A percentile compares a stretch with the other conserved stretches of the same genome.
phyloP scores from a whole-genome alignment of 805 yeast genomes.

The Priceomyces medius region DNA sequence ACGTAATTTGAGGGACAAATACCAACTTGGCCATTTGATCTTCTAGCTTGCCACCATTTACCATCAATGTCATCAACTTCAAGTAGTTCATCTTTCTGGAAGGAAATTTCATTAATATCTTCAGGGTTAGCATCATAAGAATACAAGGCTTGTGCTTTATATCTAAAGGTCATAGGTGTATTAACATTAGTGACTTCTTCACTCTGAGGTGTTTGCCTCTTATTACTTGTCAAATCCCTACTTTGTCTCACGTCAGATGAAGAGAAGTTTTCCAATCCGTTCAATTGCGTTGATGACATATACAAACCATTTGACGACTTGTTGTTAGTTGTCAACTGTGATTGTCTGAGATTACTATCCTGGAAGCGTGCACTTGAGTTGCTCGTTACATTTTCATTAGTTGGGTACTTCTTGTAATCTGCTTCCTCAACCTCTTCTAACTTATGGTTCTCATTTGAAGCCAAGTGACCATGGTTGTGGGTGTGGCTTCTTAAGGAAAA shows the following conservation, averaged over 20 bases:
- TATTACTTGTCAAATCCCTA: slow-evolving; percentile 30
- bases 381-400: slow-evolving; percentile 15
- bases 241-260: slow-evolving; percentile 31
- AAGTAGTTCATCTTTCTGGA: slow-evolving; percentile 85
- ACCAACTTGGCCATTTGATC: slow-evolving; percentile 88
- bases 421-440: slow-evolving; percentile 17
- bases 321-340: slow-evolving; percentile 31
- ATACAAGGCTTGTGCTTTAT: slow-evolving; percentile 83
- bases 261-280: slow-evolving; percentile 59
- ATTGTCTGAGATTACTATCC: slow-evolving; percentile 34
- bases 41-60: slow-evolving; percentile 97
- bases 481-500: slow-evolving; percentile 56
- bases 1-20: slow-evolving; percentile 96
- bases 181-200: slow-evolving; percentile 19
- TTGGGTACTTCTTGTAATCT: slow-evolving; percentile 23
- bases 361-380: slow-evolving; percentile 22
- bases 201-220: slow-evolving; percentile 22
- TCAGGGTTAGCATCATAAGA: slow-evolving; percentile 87
- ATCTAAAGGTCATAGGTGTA: slow-evolving; percentile 59
- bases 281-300: slow-evolving; percentile 55
- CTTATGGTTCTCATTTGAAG: slow-evolving; percentile 16
- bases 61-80: slow-evolving; percentile 92
- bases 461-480: slow-evolving; percentile 36
- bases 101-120: slow-evolving; percentile 89
- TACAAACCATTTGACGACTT: slow-evolving; percentile 32